These are phyloP conservation scores for Penicillium crystallinum DNA, from an alignment of 495 filamentous ascomycete species.

Conservation along the genomic window DNA sequence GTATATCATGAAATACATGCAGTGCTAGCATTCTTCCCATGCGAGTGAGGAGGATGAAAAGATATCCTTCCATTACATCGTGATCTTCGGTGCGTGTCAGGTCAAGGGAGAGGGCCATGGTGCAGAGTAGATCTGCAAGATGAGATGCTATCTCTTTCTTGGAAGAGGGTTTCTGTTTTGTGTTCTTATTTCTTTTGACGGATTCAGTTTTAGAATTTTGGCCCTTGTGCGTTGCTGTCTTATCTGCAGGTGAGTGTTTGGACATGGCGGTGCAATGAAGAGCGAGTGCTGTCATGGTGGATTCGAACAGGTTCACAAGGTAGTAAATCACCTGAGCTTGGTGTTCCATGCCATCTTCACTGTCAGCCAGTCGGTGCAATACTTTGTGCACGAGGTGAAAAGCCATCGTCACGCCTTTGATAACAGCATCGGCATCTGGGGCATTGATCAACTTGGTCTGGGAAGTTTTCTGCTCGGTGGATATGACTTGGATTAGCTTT, in stretches of 20 bases:
- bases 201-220: neutral
- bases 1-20: conserved; percentile 31
- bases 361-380: conserved; percentile 28
- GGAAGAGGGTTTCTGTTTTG: neutral
- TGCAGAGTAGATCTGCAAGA: conserved; percentile 22
- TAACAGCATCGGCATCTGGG: conserved; percentile 11
- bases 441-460: neutral
- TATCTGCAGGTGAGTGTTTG: neutral
- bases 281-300: conserved; percentile 28
- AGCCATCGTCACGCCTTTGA: conserved; percentile 21
- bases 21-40: conserved; percentile 38
- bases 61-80: conserved; percentile 35
- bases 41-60: conserved; percentile 30
- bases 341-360: conserved; percentile 9
- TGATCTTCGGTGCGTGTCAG: conserved; percentile 18
- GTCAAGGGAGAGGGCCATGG: conserved; percentile 28
- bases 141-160: conserved; percentile 16
- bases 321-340: conserved; percentile 32
- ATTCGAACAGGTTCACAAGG: conserved; percentile 38
- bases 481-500: conserved; percentile 13
- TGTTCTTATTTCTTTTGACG: neutral
- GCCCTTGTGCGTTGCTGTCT: neutral
- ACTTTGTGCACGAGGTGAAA: conserved; percentile 24
- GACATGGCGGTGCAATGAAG: conserved; percentile 22
- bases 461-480: neutral